phyloP scores from a whole-genome alignment of 148 eudicot genomes.

The Rhododendron simsii region DNA sequence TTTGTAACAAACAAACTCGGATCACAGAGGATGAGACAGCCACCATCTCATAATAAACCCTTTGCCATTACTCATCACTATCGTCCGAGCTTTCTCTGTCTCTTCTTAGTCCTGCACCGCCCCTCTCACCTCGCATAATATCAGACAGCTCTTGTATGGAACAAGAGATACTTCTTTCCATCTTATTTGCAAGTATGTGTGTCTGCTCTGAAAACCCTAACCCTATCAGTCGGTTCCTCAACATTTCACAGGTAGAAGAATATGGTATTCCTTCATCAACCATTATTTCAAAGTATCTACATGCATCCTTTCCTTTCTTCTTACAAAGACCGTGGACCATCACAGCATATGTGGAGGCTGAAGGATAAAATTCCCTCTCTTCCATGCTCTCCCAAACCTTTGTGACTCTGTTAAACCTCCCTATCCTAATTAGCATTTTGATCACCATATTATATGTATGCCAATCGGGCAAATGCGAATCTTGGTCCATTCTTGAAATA shows the following conservation, averaged over 20 bases:
- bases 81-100: constrained; percentile 39
- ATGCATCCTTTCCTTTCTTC: constrained; percentile 78
- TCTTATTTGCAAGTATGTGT: constrained; percentile 59
- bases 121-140: constrained; percentile 56
- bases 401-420: constrained; percentile 60
- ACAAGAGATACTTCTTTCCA: constrained; percentile 66
- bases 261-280: constrained; percentile 86
- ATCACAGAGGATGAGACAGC: background rate
- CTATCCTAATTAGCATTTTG: constrained; percentile 62
- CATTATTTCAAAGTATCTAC: constrained; percentile 71
- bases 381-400: constrained; percentile 65
- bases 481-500: constrained; percentile 55
- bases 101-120: constrained; percentile 20
- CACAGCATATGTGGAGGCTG: constrained; percentile 70
- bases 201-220: constrained; percentile 40
- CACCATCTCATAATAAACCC: background rate
- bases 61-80: constrained; percentile 46
- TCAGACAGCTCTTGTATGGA: constrained; percentile 50
- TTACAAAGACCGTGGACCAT: constrained; percentile 76
- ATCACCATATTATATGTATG: constrained; percentile 80
- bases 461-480: constrained; percentile 45
- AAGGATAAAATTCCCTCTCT: constrained; percentile 46
- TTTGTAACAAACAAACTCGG: background rate
- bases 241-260: constrained; percentile 46
- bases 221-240: constrained; percentile 63